Evolutionary conservation across 2,329 filamentous ascomycete species (phyloP).

Genomic region (Alternaria brassicicola): DNA sequence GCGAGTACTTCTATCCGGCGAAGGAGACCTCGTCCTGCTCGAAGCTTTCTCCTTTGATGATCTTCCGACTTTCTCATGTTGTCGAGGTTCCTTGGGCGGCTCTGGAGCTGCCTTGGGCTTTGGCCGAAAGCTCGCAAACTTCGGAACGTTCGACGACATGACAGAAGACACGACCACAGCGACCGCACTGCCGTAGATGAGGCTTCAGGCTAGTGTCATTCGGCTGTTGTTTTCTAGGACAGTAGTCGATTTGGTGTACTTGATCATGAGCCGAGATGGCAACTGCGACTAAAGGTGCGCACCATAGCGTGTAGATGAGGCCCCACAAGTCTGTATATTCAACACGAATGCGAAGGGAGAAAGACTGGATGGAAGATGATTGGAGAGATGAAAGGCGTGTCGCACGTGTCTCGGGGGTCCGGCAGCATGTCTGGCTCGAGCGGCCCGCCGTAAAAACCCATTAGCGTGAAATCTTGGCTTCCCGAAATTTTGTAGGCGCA

Average conservation of each 20-base stretch:
- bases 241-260: background rate
- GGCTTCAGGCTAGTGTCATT: background rate
- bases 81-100: constrained; percentile 15
- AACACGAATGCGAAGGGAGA: background rate
- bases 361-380: background rate
- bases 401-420: constrained; percentile 19
- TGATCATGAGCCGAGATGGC: background rate
- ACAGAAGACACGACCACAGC: background rate
- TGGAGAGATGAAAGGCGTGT: constrained; percentile 14
- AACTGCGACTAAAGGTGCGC: background rate
- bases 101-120: constrained; percentile 42
- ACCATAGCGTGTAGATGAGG: background rate
- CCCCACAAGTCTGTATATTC: background rate
- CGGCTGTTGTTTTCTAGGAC: background rate
- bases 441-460: constrained; percentile 19
- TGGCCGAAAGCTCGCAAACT: constrained; percentile 76
- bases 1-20: constrained; percentile 1
- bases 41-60: constrained; percentile 10
- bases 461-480: constrained; percentile 32
- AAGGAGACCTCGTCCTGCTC: constrained; percentile 46
- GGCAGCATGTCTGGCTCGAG: constrained; percentile 6
- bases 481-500: constrained; percentile 25
- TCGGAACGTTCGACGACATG: constrained; percentile 60
- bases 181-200: background rate
- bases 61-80: constrained; percentile 12